A percentile compares a stretch with the other conserved stretches of the same genome.
phyloP scores from a whole-genome alignment of 805 yeast genomes.

The Candida orba region DNA sequence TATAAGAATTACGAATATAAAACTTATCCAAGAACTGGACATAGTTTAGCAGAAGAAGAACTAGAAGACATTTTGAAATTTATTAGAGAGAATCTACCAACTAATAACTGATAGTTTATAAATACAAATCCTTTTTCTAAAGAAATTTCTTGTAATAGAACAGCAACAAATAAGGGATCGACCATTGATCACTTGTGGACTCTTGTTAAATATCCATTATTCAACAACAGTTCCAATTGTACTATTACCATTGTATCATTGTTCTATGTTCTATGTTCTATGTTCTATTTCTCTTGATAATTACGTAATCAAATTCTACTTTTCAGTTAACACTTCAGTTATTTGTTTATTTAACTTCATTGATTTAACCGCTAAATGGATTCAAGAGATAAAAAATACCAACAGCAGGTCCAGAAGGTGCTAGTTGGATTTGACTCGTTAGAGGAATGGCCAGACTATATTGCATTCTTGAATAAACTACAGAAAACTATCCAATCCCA shows the following conservation, averaged over 20 bases:
- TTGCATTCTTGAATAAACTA: constrained; percentile 76
- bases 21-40: constrained; percentile 57
- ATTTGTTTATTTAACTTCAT: background rate
- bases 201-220: background rate
- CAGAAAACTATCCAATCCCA: constrained; percentile 58
- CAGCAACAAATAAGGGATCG: background rate
- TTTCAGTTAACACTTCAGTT: too few relatives aligned
- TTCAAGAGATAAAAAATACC: constrained; percentile 63
- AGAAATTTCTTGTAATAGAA: too few relatives aligned
- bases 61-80: constrained; percentile 45
- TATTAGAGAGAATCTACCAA: constrained; percentile 26
- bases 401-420: constrained; percentile 63
- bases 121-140: too few relatives aligned
- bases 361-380: constrained; percentile 29
- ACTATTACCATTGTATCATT: too few relatives aligned
- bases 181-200: too few relatives aligned
- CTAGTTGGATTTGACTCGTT: constrained; percentile 70
- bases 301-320: background rate
- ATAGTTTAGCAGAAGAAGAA: constrained; percentile 63
- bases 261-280: too few relatives aligned
- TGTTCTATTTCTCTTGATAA: background rate
- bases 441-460: constrained; percentile 97
- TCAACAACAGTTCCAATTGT: too few relatives aligned
- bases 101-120: too few relatives aligned
- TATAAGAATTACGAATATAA: constrained; percentile 41